Evolutionary conservation across 306 rosid species (phyloP), one percentile per base, ranked within the genome.

Genomic region (Vicia faba): DNA sequence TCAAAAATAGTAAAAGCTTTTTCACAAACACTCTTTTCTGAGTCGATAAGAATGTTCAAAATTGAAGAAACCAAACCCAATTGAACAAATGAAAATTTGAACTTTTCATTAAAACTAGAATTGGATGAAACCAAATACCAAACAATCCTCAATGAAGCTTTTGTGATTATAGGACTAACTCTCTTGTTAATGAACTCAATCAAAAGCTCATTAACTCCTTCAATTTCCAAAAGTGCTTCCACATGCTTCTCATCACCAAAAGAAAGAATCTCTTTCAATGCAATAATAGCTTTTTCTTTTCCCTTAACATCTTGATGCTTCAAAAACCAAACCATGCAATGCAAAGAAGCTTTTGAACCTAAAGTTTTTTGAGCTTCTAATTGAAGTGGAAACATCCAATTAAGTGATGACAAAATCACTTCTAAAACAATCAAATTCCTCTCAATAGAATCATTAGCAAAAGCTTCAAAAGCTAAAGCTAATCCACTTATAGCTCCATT

Each of bases 381-480:
- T 20, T 81, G 81, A 14, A 89, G 54, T 1, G 90, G 90, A 59
- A 84, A 73, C 90, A 86, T 84, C 96, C 87, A 84, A 29, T 70
- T 84, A 25, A 89, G 80, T 10, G 86, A 78, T 10, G 88, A 72
- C 19, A 89, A 11, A 12, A 89, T 81, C 70, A 77, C 88, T 45
- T 79, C 88, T 49, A 86, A 77, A 29, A 86, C 79, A 39, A 1
- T 0, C 2, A 50, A 59, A 57, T 84, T 84, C 43, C 13, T 74
- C 68, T 74, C 79, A 4, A 77, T 11, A 2, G 85, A 81, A 45
- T 75, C 85, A 58, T 54, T 69, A 0, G 90, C 82, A 40, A 89
- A 89, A 1, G 73, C 64, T 14, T 79, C 84, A 64, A 89, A 84
- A 0, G 92, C 85, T 6, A 61, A 63, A 5, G 92, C 84, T 3